Percentiles rank a stretch among this genome's conserved stretches.
Evolutionary conservation across 495 filamentous ascomycete species (phyloP).

Genomic region (Penicillium nucicola): DNA sequence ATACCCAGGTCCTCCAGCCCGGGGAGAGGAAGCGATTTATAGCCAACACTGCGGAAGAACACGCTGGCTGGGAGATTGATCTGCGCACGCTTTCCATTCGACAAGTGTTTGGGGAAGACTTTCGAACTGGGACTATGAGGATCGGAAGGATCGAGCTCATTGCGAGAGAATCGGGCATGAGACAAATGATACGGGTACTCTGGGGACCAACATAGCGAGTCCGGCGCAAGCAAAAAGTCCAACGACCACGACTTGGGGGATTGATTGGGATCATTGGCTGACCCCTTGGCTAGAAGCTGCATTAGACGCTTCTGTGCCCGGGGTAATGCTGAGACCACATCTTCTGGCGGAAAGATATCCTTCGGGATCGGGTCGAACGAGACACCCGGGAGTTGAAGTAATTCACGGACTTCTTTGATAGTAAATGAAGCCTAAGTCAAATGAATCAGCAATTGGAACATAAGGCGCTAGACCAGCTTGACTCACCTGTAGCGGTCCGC

Average conservation of each 20-base stretch:
- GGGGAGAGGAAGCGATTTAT: conserved; percentile 73
- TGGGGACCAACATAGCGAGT: conserved; percentile 55
- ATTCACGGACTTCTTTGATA: conserved; percentile 86
- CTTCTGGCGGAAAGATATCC: conserved; percentile 57
- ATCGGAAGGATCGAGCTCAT: conserved; percentile 44
- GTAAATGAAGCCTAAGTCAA: conserved; percentile 77
- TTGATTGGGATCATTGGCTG: conserved; percentile 41
- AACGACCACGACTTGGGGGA: conserved; percentile 74
- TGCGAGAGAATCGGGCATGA: conserved; percentile 65
- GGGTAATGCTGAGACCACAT: conserved; percentile 59
- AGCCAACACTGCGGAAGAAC: conserved; percentile 90
- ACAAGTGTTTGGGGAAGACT: conserved; percentile 33
- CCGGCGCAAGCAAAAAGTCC: conserved; percentile 76
- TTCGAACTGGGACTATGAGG: conserved; percentile 44
- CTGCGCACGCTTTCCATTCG: conserved; percentile 43
- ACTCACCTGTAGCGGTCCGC: conserved; percentile 79
- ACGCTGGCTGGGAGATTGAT: conserved; percentile 56
- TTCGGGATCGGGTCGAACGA: conserved; percentile 66
- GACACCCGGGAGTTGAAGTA: conserved; percentile 73
- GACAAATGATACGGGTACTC: conserved; percentile 46
- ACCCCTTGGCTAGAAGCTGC: conserved; percentile 75
- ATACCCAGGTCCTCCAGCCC: conserved; percentile 76
- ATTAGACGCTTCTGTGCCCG: conserved; percentile 72
- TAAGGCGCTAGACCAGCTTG: background rate
- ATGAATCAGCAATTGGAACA: background rate